Percentiles rank a stretch among this genome's conserved stretches.
phyloP scores from a whole-genome alignment of 2,329 filamentous ascomycete genomes.

The Spiromastix sp. region DNA sequence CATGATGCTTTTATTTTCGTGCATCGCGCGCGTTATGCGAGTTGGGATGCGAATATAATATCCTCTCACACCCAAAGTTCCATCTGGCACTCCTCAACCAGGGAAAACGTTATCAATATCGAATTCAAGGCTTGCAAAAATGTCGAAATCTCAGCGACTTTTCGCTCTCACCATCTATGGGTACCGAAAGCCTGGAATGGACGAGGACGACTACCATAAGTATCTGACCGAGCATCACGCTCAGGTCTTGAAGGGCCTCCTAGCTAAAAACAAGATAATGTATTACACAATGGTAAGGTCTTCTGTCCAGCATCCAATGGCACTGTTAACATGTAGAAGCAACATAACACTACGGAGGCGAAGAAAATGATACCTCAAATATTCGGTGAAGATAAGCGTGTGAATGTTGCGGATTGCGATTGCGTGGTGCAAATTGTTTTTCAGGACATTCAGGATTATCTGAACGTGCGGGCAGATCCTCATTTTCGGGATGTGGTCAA shows the following conservation, averaged over 20 bases:
- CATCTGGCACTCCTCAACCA: too few relatives aligned
- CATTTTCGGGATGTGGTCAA: slow-evolving; percentile 18
- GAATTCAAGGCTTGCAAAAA: too few relatives aligned
- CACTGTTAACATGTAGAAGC: neutral
- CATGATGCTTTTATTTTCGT: too few relatives aligned
- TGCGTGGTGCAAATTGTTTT: slow-evolving; percentile 24
- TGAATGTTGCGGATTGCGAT: slow-evolving; percentile 21
- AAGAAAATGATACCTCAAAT: slow-evolving; percentile 16
- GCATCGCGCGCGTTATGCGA: too few relatives aligned
- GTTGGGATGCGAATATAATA: too few relatives aligned
- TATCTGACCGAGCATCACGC: slow-evolving; percentile 19
- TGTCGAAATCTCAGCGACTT: slow-evolving; percentile 1
- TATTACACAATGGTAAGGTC: slow-evolving; percentile 20
- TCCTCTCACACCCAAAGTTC: too few relatives aligned
- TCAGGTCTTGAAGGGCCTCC: slow-evolving; percentile 15
- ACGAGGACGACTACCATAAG: slow-evolving; percentile 19
- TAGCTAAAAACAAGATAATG: slow-evolving; percentile 21
- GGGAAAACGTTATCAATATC: too few relatives aligned
- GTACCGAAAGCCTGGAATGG: slow-evolving; percentile 20
- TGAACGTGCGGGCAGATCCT: slow-evolving; percentile 21
- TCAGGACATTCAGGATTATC: slow-evolving; percentile 19
- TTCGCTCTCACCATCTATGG: slow-evolving; percentile 19
- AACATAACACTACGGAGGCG: slow-evolving; percentile 18
- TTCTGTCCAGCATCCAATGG: slow-evolving; percentile 4
- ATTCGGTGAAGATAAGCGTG: slow-evolving; percentile 15